Evolutionary conservation across 1,284 basidiomycete species (phyloP).

Genomic region (Paramarasmius palmivorus): DNA sequence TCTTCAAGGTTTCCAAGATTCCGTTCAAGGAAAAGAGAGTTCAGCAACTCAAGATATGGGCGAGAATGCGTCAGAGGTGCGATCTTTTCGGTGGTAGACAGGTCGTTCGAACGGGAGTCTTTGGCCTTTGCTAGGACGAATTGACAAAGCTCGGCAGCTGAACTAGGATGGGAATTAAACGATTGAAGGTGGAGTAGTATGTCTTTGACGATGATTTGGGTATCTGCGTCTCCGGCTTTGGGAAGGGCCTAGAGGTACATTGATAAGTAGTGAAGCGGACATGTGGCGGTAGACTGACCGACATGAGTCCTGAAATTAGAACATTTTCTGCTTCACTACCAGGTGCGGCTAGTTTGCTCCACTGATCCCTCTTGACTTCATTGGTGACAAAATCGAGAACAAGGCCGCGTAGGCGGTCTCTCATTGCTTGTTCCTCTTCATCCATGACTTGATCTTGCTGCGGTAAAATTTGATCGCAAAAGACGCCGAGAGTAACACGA

Average conservation of each 20-base stretch:
- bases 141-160: slow-evolving; percentile 45
- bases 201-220: slow-evolving; percentile 51
- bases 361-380: slow-evolving; percentile 50
- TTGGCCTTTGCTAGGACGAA: slow-evolving; percentile 43
- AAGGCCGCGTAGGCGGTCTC: slow-evolving; percentile 55
- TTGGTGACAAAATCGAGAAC: slow-evolving; percentile 60
- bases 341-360: slow-evolving; percentile 41
- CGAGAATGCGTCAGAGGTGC: slow-evolving; percentile 37
- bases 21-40: slow-evolving; percentile 43
- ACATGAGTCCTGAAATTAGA: slow-evolving; percentile 48
- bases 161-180: slow-evolving; percentile 34
- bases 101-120: slow-evolving; percentile 36
- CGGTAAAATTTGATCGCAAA: slow-evolving; percentile 66
- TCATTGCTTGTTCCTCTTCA: slow-evolving; percentile 58
- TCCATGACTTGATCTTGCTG: slow-evolving; percentile 50
- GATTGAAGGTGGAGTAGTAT: slow-evolving; percentile 52
- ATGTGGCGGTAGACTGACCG: slow-evolving; percentile 34
- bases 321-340: slow-evolving; percentile 48
- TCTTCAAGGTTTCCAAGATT: slow-evolving; percentile 41
- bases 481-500: slow-evolving; percentile 57
- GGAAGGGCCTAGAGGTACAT: slow-evolving; percentile 44
- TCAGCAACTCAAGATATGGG: slow-evolving; percentile 48
- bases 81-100: slow-evolving; percentile 23
- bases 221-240: slow-evolving; percentile 40
- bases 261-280: no score